Conservation (phyloP, 768 basidiomycete species). For the Scleroderma citrinum region DNA sequence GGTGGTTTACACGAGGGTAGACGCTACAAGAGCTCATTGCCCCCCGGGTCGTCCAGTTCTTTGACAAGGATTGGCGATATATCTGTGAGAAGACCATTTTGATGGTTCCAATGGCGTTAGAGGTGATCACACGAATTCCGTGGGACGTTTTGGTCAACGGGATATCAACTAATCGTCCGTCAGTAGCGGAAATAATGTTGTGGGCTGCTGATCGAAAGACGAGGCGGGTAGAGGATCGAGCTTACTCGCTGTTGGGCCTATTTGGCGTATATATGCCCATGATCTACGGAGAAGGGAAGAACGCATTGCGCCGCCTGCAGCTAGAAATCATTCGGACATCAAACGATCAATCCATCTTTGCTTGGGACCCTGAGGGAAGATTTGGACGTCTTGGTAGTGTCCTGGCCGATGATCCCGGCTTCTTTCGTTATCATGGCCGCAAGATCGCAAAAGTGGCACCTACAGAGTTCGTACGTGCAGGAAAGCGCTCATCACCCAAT, state of each 20-base stretch:
- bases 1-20: constrained; percentile 1
- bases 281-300: constrained; percentile 8
- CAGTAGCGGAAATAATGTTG: neutral
- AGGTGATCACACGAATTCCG: neutral
- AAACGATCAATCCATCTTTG: no score
- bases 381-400: no score
- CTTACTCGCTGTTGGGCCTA: constrained; percentile 9
- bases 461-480: no score
- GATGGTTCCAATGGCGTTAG: neutral
- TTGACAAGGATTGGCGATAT: neutral
- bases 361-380: no score
- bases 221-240: constrained; percentile 6
- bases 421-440: no score
- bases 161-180: neutral
- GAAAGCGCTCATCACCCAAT: no score
- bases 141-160: neutral
- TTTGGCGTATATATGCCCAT: constrained; percentile 6
- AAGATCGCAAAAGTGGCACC: no score
- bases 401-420: no score
- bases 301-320: no score
- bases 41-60: neutral
- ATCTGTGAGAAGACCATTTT: neutral
- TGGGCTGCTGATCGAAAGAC: constrained; percentile 10
- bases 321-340: no score
- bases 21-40: constrained; percentile 3